Evolutionary conservation across 2,329 filamentous ascomycete species (phyloP), one percentile per base, ranked within the genome.

Genomic region (Daldinia sp.): DNA sequence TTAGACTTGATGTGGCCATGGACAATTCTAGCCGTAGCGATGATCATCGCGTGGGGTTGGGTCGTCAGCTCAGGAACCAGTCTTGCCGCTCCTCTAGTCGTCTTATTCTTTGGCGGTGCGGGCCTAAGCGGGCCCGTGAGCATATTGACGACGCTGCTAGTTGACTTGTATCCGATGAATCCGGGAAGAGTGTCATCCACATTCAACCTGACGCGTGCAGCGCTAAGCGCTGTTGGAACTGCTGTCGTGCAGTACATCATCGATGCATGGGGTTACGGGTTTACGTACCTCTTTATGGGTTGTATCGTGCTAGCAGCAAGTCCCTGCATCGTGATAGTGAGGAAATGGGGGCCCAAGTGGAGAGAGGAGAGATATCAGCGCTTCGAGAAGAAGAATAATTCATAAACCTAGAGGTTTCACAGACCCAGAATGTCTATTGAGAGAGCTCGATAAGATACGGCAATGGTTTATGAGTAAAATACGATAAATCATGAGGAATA

Each of bases 131-230:
- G 50, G 0, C 34, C 50, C 7, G 34, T 53, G 8, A 41, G 23
- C n/a, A 41, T 39, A 4, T 17, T 53, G 23, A 53, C 34, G 6
- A 53, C 50, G 8, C 15, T 53, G n/a, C 34, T 53, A 3, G 35
- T 53, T 15, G 50, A 53, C 17, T 35, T 53, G 11, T 53, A 53
- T 41, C 50, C 48, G 13, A 51, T 51, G 48, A 51, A 51, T 32
- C 48, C 48, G 0, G 48, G 48, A 8, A 11, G 48, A 13, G 48
- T 51, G 1, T 51, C 48, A 4, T 51, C 48, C 6, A 37, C 48
- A 1, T 51, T 51, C 21, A 51, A 51, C 21, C 25, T 51, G n/a
- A 51, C 48, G 17, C 30, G 48, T 13, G 48, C 48, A 17, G n/a
- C 48, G 21, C 48, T 51, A 4, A 51, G 48, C 11, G 48, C 48